Evolutionary conservation across 306 rosid genomes (phyloP), one percentile per base, ranked within the genome.

Genomic region (Cucurbita ficifolia): DNA sequence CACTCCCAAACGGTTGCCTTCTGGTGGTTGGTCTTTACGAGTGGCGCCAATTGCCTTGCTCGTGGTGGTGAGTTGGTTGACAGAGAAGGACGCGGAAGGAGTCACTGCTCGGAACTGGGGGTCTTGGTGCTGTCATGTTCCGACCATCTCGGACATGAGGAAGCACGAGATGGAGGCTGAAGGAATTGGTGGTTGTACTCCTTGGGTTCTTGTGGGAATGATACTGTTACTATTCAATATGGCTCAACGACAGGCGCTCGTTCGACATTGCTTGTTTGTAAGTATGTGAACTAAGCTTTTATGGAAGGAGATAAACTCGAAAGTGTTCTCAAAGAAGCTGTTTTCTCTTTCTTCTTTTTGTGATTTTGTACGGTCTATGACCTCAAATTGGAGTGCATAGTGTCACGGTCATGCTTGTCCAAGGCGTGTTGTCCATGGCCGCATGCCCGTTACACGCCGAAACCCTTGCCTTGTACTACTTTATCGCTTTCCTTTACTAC

Each of bases 171-270:
- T 35, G 12, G 73, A 22, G 56, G 55, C 18, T 68, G 40, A 6
- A 45, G 56, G 14, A 45, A 22, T 46, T 45, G 39, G 73, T 68
- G 55, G 40, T 11, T 68, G 39, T 43, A 45, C 73, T 68, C 73
- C 73, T 21, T 68, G 73, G 73, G 39, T 68, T 68, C 55, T 68
- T 12, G 73, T 22, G 39, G 73, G 73, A 45, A 68, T 68, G 56
- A 68, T 68, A 45, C 4, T 68, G 19, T 19, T 68, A 3, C 55
- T 68, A 1, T 68, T 68, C 55, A 43, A 19, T 22, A 45, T 68
- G 73, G 73, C 73, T 68, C 73, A 68, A 68, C 55, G 73, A 3
- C 73, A 68, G 21, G 40, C 40, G 6, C 55, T 68, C 21, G 13
- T 68, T 45, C 38, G 55, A 40, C 73, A 68, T 24, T 68, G 73